Conservation (phyloP, 2,329 filamentous ascomycete species). For the Thyridium curvatum region DNA sequence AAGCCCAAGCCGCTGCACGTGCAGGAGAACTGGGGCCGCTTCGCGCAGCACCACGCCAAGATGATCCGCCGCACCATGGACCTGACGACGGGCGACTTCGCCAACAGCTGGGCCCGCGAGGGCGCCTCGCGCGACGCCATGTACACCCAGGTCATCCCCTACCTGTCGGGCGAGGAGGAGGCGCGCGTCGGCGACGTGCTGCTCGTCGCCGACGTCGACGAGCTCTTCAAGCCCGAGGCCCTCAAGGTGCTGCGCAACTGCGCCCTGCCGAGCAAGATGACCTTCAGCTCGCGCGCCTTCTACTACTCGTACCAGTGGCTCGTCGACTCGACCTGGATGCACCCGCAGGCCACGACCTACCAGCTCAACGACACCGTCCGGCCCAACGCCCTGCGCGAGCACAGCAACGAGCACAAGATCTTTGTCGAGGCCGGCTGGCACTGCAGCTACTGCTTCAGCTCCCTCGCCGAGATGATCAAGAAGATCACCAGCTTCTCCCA, state of each 20-base stretch:
- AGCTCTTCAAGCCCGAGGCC: conserved; percentile 30
- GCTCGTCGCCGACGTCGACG: conserved; percentile 38
- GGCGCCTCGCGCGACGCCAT: conserved; percentile 30
- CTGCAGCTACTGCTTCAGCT: conserved; percentile 36
- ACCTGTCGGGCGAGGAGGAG: conserved; percentile 21
- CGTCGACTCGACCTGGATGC: conserved; percentile 29
- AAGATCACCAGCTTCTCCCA: conserved; percentile 38
- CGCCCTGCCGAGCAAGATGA: conserved; percentile 22
- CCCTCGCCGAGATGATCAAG: conserved; percentile 29
- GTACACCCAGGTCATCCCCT: conserved; percentile 27
- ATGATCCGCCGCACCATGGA: conserved; percentile 32
- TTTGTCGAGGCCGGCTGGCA: conserved; percentile 38
- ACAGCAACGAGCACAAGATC: conserved; percentile 17
- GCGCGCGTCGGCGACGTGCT: conserved; percentile 30
- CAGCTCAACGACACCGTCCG: conserved; percentile 24
- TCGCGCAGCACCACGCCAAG: conserved; percentile 25
- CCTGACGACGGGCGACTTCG: conserved; percentile 15
- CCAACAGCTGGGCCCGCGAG: conserved; percentile 26
- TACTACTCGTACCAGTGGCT: conserved; percentile 32
- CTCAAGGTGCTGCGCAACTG: conserved; percentile 26
- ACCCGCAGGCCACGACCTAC: conserved; percentile 38
- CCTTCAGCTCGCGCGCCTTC: conserved; percentile 25
- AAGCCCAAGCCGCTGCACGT: conserved; percentile 27
- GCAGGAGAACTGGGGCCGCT: conserved; percentile 25
- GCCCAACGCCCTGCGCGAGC: conserved; percentile 30